These are phyloP conservation scores for Ustanciosporium gigantosporum DNA, from an alignment of 1,284 basidiomycete species.

Conservation along the genomic window DNA sequence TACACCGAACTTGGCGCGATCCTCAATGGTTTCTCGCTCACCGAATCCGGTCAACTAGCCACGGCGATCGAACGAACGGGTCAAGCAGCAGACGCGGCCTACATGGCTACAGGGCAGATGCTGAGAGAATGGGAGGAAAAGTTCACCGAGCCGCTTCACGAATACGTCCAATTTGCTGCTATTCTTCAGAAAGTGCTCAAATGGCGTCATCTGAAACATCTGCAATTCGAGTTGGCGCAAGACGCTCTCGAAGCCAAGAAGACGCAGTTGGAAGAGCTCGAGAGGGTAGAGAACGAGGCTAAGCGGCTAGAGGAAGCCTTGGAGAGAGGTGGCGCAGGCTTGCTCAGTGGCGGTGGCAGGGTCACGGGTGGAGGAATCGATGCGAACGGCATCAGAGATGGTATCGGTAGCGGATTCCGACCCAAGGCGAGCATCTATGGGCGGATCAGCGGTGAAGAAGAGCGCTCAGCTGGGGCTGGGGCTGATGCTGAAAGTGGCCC, in stretches of 20 bases:
- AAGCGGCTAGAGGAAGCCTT: slow-evolving; percentile 85
- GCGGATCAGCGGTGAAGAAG: slow-evolving; percentile 17
- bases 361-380: slow-evolving; percentile 22
- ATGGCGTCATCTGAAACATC: slow-evolving; percentile 96
- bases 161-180: slow-evolving; percentile 89
- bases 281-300: slow-evolving; percentile 89
- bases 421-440: slow-evolving; percentile 19
- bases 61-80: slow-evolving; percentile 86
- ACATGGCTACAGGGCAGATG: slow-evolving; percentile 75
- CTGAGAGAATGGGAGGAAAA: slow-evolving; percentile 68
- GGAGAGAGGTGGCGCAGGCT: slow-evolving; percentile 52
- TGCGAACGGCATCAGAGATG: slow-evolving; percentile 36
- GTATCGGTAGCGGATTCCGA: slow-evolving; percentile 29
- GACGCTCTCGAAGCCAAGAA: slow-evolving; percentile 85
- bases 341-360: slow-evolving; percentile 12
- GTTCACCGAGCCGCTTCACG: slow-evolving; percentile 93
- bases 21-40: slow-evolving; percentile 91
- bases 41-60: slow-evolving; percentile 74
- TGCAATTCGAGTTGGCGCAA: slow-evolving; percentile 95
- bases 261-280: slow-evolving; percentile 83
- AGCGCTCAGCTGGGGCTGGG: not conserved
- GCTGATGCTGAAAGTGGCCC: too few species aligned
- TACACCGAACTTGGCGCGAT: slow-evolving; percentile 92
- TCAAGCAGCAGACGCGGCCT: slow-evolving; percentile 91
- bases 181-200: slow-evolving; percentile 92